Evolutionary conservation across 495 filamentous ascomycete species (phyloP).

Genomic region (Talaromyces thailandensis): DNA sequence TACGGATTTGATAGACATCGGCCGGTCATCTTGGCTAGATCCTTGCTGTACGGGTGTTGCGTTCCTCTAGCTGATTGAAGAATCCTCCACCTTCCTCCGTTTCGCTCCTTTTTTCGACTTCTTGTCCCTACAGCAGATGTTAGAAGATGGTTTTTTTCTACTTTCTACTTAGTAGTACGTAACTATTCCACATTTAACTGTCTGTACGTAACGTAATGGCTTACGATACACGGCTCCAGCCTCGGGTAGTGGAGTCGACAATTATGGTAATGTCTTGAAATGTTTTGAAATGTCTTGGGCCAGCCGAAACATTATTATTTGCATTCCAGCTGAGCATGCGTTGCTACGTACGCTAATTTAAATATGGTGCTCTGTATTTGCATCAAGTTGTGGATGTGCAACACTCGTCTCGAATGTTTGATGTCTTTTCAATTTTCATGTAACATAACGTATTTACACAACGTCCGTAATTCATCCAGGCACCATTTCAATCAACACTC

Average conservation of each 20-base stretch:
- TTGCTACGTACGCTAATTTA: neutral
- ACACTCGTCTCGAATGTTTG: neutral
- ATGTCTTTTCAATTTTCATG: neutral
- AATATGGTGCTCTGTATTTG: neutral
- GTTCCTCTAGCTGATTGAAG: too few species aligned
- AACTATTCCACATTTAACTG: neutral
- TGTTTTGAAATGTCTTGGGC: neutral
- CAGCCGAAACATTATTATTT: neutral
- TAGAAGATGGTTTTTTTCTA: too few species aligned
- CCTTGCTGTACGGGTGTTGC: too few species aligned
- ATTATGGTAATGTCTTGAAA: neutral
- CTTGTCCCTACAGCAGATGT: too few species aligned
- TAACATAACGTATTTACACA: neutral
- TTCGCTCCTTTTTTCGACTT: too few species aligned
- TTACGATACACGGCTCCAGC: neutral
- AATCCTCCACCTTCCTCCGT: too few species aligned
- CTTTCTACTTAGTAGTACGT: too few species aligned
- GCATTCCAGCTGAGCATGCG: neutral
- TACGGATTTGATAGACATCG: too few species aligned
- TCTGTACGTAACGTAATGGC: neutral
- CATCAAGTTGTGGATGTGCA: neutral
- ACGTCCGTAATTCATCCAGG: neutral
- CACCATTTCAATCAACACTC: neutral
- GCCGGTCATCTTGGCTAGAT: too few species aligned
- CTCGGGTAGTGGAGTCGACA: neutral